Base-by-base conservation (phyloP, 139 green algal species). In the Tetratostichococcus sp. region DNA sequence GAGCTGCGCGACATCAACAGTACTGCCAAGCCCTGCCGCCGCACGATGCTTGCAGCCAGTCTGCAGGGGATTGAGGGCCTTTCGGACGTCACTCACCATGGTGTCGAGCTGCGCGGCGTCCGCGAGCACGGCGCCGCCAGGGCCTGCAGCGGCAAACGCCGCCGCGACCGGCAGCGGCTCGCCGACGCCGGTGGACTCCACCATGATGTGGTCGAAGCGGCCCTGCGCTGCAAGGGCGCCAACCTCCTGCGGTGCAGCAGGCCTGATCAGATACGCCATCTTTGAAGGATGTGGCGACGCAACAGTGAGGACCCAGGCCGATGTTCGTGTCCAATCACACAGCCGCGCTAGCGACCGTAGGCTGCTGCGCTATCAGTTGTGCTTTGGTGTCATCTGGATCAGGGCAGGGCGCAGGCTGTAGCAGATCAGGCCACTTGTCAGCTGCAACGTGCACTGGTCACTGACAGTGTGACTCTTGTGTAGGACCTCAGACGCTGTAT, bases 181-280 rank as follows among this genome's bases (percentile, higher is more conserved):
- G 22, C 83, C 86, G 65, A 97, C 89, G 74, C 92, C 92, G 0
- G 92, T 96, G 67, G 79, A 88, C 75, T 97, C 92, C 1, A 97
- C 85, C 11, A 97, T 43, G 17, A 95, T 79, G 76, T 84, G 83
- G 67, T 97, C 92, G 76, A 95, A 96, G 21, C 19, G 42, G 1
- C 75, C 81, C 19, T 76, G 42, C 25, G 69, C 32, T 5, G 85
- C 86, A 65, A 96, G 78, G 17, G 69, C 35, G 16, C 79, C 73
- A 25, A 96, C 74, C 59, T 88, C 81, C 69, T 85, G 35, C 6
- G 6, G 39, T 50, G 39, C 39, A 50, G 39, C n/a, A 33, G 65
- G 30, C 28, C 57, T 50, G 30, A n/a, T 33, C 11, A 26, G 50
- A n/a, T 26, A 50, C 11, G 39, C 8, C 39, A 50, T 50, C 11